Conservation (phyloP, 2,329 filamentous ascomycete genomes). For the Xylariaceae sp. region DNA sequence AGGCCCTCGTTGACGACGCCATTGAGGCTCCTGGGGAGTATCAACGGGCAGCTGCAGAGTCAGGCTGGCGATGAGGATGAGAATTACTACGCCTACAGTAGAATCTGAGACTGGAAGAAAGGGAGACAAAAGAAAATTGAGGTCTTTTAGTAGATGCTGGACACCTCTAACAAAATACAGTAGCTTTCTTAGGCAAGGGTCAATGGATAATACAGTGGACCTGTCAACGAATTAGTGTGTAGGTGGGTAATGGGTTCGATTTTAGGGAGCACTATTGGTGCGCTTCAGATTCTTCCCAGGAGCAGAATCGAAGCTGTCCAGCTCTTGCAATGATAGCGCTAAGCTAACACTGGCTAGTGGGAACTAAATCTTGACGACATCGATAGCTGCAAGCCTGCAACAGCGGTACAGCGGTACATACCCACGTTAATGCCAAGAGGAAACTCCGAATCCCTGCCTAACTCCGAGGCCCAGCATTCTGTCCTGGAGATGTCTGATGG, state of each 20-base stretch:
- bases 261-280: no score
- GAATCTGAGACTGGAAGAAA: not conserved
- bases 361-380: not conserved
- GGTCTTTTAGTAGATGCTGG: not conserved
- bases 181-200: not conserved
- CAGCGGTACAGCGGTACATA: no score
- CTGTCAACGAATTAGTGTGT: no score
- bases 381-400: no score
- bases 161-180: not conserved
- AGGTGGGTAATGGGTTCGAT: no score
- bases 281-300: no score
- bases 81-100: not conserved
- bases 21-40: slow-evolving; percentile 30
- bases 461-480: no score
- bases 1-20: slow-evolving; percentile 42
- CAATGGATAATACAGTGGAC: no score
- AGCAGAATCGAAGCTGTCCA: not conserved
- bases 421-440: no score
- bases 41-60: slow-evolving; percentile 18
- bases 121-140: slow-evolving; percentile 8
- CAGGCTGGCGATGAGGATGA: slow-evolving; percentile 6
- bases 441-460: no score
- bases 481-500: no score
- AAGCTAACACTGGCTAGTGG: not conserved
- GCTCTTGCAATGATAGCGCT: not conserved